Evolutionary conservation across 768 basidiomycete species (phyloP), one percentile per base, ranked within the genome.

Genomic region (Serendipita sp.): DNA sequence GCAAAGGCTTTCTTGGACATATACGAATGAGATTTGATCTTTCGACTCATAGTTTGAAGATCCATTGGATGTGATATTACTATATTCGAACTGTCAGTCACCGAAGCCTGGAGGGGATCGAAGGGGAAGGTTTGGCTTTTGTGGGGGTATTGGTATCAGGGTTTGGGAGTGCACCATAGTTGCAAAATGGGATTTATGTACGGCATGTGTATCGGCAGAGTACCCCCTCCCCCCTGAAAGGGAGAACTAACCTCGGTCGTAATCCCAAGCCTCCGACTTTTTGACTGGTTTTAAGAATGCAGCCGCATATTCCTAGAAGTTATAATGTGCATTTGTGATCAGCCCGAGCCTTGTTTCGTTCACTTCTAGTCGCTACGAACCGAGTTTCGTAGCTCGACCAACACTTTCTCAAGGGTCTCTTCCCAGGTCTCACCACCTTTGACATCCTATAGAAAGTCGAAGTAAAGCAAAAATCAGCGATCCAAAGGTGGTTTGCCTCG

Each of bases 21-120:
- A 81, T 96, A 97, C 56, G 83, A 81, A 72, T 89, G 90, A 66
- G 81, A 78, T 77, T 96, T 98, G 72, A 97, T 88, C 75, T 94
- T 94, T 80, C 85, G 91, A 63, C 86, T 79, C 82, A 99, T 89
- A 0, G 93, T 89, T 67, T 85, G 85, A 48, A 98, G 79, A 77
- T 99, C 96, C 96, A 99, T 99, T 3, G 96, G 93, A 67, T 85
- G 85, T 64, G 85, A 76, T 73, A 99, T 96, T 69, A 95, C 96
- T 98, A 71, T 10, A 44, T n/a, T 3, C 5, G 45, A n/a, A 62
- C 15, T 38, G 36, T 28, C 48, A 23, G 46, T 35, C 18, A 51
- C 52, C 34, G 35, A 18, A 3, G 7, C 38, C 44, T 23, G 36
- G 30, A 35, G 46, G 38, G 30, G 54, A 11, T 41, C 44, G 15